These are phyloP conservation scores for Cercospora brassicicola DNA, from an alignment of 2,329 filamentous ascomycete species.

Conservation along the genomic window DNA sequence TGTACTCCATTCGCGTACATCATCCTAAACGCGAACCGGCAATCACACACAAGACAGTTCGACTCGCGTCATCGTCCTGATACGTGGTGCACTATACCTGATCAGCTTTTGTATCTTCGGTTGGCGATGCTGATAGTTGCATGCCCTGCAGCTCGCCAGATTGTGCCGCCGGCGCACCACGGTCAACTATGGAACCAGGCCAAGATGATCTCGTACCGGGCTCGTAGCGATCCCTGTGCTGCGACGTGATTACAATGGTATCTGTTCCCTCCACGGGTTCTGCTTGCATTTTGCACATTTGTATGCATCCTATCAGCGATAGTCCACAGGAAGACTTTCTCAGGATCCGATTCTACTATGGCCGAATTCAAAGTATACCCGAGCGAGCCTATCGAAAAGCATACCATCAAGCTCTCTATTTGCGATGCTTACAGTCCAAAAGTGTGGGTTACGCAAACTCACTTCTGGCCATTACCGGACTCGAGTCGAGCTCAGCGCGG, in stretches of 20 bases:
- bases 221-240: background rate
- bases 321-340: background rate
- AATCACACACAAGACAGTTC: background rate
- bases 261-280: background rate
- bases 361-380: constrained; percentile 13
- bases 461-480: constrained; percentile 21
- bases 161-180: background rate
- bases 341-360: background rate
- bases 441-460: constrained; percentile 23
- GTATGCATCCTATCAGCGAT: background rate
- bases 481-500: background rate
- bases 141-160: background rate
- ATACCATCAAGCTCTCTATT: constrained; percentile 22
- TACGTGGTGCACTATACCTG: background rate
- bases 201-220: background rate
- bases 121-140: background rate
- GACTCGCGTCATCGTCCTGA: background rate
- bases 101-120: background rate
- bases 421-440: constrained; percentile 25
- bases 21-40: background rate
- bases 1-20: background rate
- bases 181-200: background rate
- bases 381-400: constrained; percentile 6
- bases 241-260: background rate
- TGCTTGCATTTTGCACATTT: background rate